Evolutionary conservation across 257 asterid species (phyloP).

Genomic region (Solanum sparsipilum): DNA sequence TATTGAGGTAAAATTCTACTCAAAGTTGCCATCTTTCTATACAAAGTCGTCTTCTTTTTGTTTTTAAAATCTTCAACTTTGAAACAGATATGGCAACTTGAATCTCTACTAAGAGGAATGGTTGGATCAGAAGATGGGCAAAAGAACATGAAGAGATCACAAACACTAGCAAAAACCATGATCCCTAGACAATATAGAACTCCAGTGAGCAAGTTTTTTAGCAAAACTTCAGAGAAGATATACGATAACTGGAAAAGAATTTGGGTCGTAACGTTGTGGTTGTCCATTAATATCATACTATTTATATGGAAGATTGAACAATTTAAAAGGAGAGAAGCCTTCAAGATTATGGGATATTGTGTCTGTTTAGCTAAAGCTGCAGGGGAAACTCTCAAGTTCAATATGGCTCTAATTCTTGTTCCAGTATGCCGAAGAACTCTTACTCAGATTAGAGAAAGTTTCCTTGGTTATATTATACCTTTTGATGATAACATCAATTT

Average conservation of each 20-base stretch:
- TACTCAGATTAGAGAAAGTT: constrained; percentile 51
- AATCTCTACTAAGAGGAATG: constrained; percentile 64
- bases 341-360: constrained; percentile 68
- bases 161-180: constrained; percentile 68
- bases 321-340: constrained; percentile 27
- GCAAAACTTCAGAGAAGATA: constrained; percentile 28
- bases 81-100: constrained; percentile 85
- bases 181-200: constrained; percentile 65
- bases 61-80: not conserved
- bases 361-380: constrained; percentile 72
- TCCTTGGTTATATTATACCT: constrained; percentile 52
- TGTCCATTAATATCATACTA: constrained; percentile 27
- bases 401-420: constrained; percentile 77
- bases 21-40: not conserved
- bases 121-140: constrained; percentile 28
- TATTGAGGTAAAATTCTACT: constrained; percentile 44
- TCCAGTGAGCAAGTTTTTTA: constrained; percentile 52
- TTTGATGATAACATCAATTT: constrained; percentile 83
- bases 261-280: constrained; percentile 50
- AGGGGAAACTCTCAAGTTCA: constrained; percentile 68
- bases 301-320: constrained; percentile 49
- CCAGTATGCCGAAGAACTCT: constrained; percentile 82
- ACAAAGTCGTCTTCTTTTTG: not conserved
- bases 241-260: constrained; percentile 62
- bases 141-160: constrained; percentile 16